Evolutionary conservation across 2,329 filamentous ascomycete genomes (phyloP), one percentile per base, ranked within the genome.

Genomic region (Fusarium nygamai): DNA sequence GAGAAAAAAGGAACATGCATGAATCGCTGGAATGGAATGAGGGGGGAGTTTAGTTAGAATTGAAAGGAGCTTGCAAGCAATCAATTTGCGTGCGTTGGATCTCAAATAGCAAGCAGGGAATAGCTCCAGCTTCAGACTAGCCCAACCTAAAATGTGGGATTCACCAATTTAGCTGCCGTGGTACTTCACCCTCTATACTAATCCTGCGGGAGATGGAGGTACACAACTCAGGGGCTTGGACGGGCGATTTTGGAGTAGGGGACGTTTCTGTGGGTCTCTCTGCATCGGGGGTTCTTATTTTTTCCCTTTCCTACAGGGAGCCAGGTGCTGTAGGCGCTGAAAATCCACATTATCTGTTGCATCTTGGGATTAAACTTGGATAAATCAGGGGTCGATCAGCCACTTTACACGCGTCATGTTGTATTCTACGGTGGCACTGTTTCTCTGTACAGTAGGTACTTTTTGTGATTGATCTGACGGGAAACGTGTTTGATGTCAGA

Each of bases 81-180:
- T 29, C 51, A 58, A 68, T 68, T 63, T 68, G 54, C 53, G 48
- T 34, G 44, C 43, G 29, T 19, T 36, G 34, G 17, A 36, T 54
- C 39, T 44, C 57, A 50, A 50, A 38, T 57, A 33, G 46, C 39
- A 41, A 41, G 46, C 47, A 65, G 24, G 65, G 41, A 54, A 64
- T 13, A 70, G 51, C 66, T 70, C 60, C 66, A 59, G 22, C 66
- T 60, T 65, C 33, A 66, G 60, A 53, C 67, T 66, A 70, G 60
- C 43, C 31, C 58, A 66, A 60, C 60, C 47, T 70, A 70, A 72
- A 67, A 61, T 73, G 72, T 75, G 61, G 69, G 62, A 75, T 73
- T 68, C 61, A 73, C 66, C 73, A 75, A 75, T 75, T 75, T 71
- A 73, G 69, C 69, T 73, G 69, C 69, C 43, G 39, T 8, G 54